phyloP scores from a whole-genome alignment of 2,329 filamentous ascomycete species.

The Fusarium tanahbumbuense region DNA sequence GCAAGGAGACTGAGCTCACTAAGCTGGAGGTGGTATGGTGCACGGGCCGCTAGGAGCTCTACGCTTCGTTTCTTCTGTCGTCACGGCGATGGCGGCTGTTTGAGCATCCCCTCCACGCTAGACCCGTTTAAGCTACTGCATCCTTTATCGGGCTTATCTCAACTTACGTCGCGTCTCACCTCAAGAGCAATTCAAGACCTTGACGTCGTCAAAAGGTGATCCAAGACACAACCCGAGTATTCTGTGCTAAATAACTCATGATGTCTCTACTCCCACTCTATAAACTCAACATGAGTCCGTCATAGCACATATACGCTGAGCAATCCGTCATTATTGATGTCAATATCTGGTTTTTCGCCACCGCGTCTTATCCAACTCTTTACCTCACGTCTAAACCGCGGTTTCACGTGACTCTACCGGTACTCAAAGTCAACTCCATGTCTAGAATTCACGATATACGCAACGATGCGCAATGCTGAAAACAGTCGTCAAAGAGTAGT shows the following conservation, averaged over 20 bases:
- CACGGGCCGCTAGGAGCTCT: conserved; percentile 39
- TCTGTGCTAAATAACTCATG: neutral
- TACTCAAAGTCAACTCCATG: conserved; percentile 18
- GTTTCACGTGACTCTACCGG: conserved; percentile 36
- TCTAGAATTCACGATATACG: conserved; percentile 2
- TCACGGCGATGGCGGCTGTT: conserved; percentile 50
- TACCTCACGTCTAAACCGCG: conserved; percentile 24
- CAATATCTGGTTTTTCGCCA: neutral
- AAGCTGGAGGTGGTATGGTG: conserved; percentile 37
- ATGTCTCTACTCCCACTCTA: neutral
- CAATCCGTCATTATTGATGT: conserved; percentile 17
- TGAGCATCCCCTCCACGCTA: conserved; percentile 11
- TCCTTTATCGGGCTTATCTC: conserved; percentile 16
- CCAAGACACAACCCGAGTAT: neutral
- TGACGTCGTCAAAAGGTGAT: conserved; percentile 13
- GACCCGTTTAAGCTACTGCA: neutral
- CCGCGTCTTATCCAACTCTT: conserved; percentile 20
- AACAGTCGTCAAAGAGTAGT: neutral
- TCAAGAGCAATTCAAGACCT: conserved; percentile 13
- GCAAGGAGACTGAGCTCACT: conserved; percentile 30
- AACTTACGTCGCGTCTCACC: conserved; percentile 43
- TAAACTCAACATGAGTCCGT: neutral
- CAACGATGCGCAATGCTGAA: conserved; percentile 9
- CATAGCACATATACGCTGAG: neutral
- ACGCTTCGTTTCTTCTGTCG: conserved; percentile 44